Conservation (phyloP, 2,329 filamentous ascomycete species). For the Exophiala calicioides region DNA sequence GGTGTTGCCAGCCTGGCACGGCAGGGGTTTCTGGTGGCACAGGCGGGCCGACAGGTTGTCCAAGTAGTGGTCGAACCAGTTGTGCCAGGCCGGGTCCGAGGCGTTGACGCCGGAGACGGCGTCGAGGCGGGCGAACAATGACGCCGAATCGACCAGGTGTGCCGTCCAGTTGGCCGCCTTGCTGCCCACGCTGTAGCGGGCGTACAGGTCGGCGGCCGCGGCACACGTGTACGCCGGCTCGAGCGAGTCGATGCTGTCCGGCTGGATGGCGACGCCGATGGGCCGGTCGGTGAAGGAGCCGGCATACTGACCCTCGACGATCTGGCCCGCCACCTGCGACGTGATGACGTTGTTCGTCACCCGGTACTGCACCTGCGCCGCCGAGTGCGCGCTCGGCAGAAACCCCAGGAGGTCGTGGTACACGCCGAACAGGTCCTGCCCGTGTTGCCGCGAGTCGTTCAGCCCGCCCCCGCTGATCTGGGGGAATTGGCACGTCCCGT, state of each 20-base stretch:
- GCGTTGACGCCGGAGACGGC: conserved; percentile 65
- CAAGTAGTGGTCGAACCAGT: conserved; percentile 74
- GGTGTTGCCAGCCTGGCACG: conserved; percentile 59
- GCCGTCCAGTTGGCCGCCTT: conserved; percentile 58
- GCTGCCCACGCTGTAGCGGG: conserved; percentile 49
- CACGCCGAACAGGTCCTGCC: conserved; percentile 72
- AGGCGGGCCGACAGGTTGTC: conserved; percentile 79
- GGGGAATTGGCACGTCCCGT: conserved; percentile 75
- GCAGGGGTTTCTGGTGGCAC: conserved; percentile 72
- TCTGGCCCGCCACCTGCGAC: conserved; percentile 74
- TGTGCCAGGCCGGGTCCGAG: conserved; percentile 60
- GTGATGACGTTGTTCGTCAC: conserved; percentile 84
- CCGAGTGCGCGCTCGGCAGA: conserved; percentile 56
- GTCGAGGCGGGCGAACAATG: conserved; percentile 64
- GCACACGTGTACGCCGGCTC: conserved; percentile 72
- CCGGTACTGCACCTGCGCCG: conserved; percentile 60
- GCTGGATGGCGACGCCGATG: conserved; percentile 48
- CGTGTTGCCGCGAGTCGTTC: conserved; percentile 74
- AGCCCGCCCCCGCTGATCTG: conserved; percentile 74
- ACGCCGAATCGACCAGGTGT: conserved; percentile 59
- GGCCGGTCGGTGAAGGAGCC: conserved; percentile 30
- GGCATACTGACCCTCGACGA: conserved; percentile 70
- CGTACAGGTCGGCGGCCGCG: conserved; percentile 49
- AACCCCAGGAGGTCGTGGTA: conserved; percentile 71
- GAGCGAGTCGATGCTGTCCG: conserved; percentile 64